phyloP scores from a whole-genome alignment of 1,139 yeast species.

The Pichia sp. region DNA sequence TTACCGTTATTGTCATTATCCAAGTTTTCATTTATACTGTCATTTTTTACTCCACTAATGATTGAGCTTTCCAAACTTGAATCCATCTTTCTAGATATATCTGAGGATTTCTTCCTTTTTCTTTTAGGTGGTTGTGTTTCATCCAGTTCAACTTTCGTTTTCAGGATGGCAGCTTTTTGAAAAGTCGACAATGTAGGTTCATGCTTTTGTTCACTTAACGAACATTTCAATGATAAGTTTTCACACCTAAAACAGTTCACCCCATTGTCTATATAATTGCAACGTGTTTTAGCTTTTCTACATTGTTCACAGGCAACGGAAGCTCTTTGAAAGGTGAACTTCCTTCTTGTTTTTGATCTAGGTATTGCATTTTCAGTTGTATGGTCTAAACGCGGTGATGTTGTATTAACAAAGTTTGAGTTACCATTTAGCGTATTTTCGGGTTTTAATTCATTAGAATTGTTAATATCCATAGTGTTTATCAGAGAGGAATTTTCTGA shows the following conservation, averaged over 20 bases:
- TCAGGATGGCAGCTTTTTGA: slow-evolving; percentile 11
- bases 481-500: background rate
- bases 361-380: background rate
- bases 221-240: slow-evolving; percentile 21
- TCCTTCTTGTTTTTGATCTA: slow-evolving; percentile 6
- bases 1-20: background rate
- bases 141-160: slow-evolving; percentile 4
- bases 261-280: slow-evolving; percentile 21
- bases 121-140: background rate
- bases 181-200: slow-evolving; percentile 9
- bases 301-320: slow-evolving; percentile 24
- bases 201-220: slow-evolving; percentile 11
- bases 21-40: background rate
- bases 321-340: slow-evolving; percentile 21
- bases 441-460: background rate
- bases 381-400: background rate
- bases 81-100: background rate
- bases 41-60: background rate
- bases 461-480: background rate
- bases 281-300: slow-evolving; percentile 23
- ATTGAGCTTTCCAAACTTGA: background rate
- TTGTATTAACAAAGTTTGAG: background rate
- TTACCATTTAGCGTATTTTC: background rate
- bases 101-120: background rate
- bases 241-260: slow-evolving; percentile 24